phyloP scores from a whole-genome alignment of 768 basidiomycete genomes.

The Gymnopilus junonius region DNA sequence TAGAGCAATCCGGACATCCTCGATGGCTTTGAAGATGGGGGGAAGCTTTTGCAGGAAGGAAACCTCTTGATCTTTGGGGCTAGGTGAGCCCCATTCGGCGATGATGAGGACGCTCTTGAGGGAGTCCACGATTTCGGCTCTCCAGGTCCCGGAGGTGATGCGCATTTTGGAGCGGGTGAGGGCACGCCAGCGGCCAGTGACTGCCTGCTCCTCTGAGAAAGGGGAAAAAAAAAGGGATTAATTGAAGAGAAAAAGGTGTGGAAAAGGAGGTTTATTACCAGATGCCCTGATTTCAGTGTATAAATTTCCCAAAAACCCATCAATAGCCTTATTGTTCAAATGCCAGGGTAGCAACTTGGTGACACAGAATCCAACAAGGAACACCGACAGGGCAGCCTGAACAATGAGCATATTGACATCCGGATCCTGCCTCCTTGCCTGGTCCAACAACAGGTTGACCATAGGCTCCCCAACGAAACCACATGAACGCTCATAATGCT shows the following conservation, averaged over 20 bases:
- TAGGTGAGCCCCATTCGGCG: conserved; percentile 15
- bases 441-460: conserved; percentile 1
- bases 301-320: conserved; percentile 5
- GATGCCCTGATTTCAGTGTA: conserved; percentile 19
- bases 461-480: conserved; percentile 16
- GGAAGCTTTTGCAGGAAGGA: conserved; percentile 26
- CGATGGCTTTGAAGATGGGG: conserved; percentile 31
- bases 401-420: conserved; percentile 21
- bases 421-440: not conserved
- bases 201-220: conserved; percentile 25
- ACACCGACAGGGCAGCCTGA: conserved; percentile 19
- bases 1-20: conserved; percentile 27
- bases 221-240: not conserved
- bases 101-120: conserved; percentile 12
- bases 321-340: conserved; percentile 5
- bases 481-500: not conserved
- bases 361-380: conserved; percentile 12
- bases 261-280: conserved; percentile 11
- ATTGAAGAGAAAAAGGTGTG: not conserved
- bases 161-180: conserved; percentile 22
- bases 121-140: conserved; percentile 3
- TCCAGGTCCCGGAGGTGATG: conserved; percentile 24
- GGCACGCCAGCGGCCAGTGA: conserved; percentile 28
- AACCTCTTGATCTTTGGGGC: conserved; percentile 7
- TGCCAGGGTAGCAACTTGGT: conserved; percentile 17